Percentiles rank a stretch among this genome's conserved stretches.
Evolutionary conservation across 768 basidiomycete genomes (phyloP).

Genomic region (Rhizopogon salebrosus): DNA sequence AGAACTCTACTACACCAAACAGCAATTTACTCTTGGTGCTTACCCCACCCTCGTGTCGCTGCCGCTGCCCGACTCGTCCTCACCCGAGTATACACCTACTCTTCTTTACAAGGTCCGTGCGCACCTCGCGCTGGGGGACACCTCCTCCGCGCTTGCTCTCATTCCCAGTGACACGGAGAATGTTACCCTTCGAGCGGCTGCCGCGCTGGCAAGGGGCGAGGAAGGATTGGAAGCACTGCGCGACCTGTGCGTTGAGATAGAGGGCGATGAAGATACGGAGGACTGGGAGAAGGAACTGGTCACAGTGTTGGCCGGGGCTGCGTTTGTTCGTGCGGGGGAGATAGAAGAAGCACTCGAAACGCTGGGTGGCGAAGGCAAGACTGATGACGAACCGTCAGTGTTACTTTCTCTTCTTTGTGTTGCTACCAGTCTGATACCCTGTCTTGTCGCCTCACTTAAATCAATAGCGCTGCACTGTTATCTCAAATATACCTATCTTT

Average conservation of each 20-base stretch:
- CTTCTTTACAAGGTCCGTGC: constrained; percentile 79
- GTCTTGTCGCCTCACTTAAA: background rate
- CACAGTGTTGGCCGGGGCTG: constrained; percentile 78
- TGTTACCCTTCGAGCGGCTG: constrained; percentile 63
- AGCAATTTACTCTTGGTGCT: constrained; percentile 75
- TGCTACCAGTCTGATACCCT: background rate
- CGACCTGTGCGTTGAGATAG: constrained; percentile 82
- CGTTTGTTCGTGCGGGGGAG: constrained; percentile 80
- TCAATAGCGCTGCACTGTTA: constrained; percentile 66
- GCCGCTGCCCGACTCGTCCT: constrained; percentile 52
- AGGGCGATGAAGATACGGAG: constrained; percentile 65
- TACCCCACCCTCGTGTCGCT: constrained; percentile 57
- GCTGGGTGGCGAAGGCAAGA: constrained; percentile 61
- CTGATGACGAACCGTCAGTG: constrained; percentile 85
- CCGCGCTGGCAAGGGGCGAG: constrained; percentile 62
- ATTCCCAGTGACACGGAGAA: constrained; percentile 56
- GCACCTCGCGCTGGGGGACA: constrained; percentile 62
- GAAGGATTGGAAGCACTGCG: constrained; percentile 75
- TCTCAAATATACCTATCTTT: constrained; percentile 91
- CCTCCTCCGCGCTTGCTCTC: constrained; percentile 50
- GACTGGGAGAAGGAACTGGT: constrained; percentile 70
- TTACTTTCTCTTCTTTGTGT: background rate
- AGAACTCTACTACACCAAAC: constrained; percentile 62
- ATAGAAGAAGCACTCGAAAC: constrained; percentile 91
- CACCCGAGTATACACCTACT: constrained; percentile 58